Conservation (phyloP, 2,329 filamentous ascomycete genomes). For the Phaeosphaeriaceae sp. region DNA sequence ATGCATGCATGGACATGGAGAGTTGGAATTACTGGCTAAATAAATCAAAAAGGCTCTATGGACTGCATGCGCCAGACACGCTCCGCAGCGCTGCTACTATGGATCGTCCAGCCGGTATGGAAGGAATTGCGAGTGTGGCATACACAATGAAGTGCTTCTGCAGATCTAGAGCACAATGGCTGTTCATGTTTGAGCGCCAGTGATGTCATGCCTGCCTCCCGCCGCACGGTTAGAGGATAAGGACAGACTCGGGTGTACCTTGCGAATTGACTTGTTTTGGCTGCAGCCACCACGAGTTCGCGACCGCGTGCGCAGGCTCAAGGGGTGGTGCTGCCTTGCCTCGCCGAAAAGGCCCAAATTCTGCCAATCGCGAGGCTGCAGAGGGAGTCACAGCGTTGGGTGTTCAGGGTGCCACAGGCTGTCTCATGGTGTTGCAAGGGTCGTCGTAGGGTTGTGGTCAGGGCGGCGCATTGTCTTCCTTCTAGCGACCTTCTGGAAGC, state of each 20-base stretch:
- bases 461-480: conserved; percentile 28
- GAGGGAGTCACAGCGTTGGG: conserved; percentile 17
- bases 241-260: conserved; percentile 6
- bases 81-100: background rate
- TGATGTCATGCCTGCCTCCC: background rate
- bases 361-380: conserved; percentile 22
- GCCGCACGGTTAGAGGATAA: background rate
- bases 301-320: background rate
- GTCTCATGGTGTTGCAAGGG: conserved; percentile 21
- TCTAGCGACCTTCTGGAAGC: conserved; percentile 37
- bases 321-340: background rate
- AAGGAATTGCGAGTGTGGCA: background rate
- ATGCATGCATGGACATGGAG: background rate
- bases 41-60: background rate
- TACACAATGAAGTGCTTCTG: background rate
- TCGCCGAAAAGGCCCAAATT: conserved; percentile 12
- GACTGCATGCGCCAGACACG: background rate
- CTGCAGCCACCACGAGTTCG: conserved; percentile 32
- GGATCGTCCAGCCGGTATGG: background rate
- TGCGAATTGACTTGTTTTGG: conserved; percentile 19
- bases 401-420: conserved; percentile 13
- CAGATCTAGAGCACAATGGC: background rate
- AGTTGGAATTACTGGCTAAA: background rate
- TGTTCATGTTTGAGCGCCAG: background rate
- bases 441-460: conserved; percentile 16